Evolutionary conservation across 164 flowering plant species (phyloP).

Genomic region (Euptelea pleiosperma): DNA sequence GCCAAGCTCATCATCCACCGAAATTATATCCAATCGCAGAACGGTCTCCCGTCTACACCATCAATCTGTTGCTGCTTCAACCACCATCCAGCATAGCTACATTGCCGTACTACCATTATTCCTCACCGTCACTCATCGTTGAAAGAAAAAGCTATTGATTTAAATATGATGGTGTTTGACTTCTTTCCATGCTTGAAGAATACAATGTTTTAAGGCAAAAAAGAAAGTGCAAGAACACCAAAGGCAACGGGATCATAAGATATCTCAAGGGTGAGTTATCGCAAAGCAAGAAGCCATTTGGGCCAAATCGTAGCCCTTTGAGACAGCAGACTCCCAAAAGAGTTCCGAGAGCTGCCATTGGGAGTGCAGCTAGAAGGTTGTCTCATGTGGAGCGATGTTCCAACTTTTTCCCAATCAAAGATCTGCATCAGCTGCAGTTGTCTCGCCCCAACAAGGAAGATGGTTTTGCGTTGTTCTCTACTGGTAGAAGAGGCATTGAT

Average conservation of each 20-base stretch:
- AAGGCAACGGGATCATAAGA: constrained; percentile 91
- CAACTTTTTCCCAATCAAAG: constrained; percentile 58
- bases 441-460: too few species aligned
- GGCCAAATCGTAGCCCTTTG: constrained; percentile 89
- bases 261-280: constrained; percentile 65
- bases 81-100: too few species aligned
- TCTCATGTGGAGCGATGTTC: constrained; percentile 57
- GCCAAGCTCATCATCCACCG: too few species aligned
- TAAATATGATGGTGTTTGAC: too few species aligned
- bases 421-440: too few species aligned
- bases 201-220: constrained; percentile 56
- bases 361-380: constrained; percentile 48
- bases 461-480: too few species aligned
- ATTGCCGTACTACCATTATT: too few species aligned
- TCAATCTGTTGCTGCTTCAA: too few species aligned
- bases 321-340: constrained; percentile 60
- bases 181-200: constrained; percentile 85
- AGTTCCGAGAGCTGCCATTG: constrained; percentile 55
- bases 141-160: too few species aligned
- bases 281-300: constrained; percentile 77
- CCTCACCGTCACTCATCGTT: too few species aligned
- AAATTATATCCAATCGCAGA: too few species aligned
- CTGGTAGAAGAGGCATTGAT: constrained; percentile 63
- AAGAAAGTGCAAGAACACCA: constrained; percentile 82
- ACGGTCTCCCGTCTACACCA: too few species aligned